These are phyloP conservation scores for Magnaporthiopsis incrustans DNA, from an alignment of 2,329 filamentous ascomycete species.

Conservation along the genomic window DNA sequence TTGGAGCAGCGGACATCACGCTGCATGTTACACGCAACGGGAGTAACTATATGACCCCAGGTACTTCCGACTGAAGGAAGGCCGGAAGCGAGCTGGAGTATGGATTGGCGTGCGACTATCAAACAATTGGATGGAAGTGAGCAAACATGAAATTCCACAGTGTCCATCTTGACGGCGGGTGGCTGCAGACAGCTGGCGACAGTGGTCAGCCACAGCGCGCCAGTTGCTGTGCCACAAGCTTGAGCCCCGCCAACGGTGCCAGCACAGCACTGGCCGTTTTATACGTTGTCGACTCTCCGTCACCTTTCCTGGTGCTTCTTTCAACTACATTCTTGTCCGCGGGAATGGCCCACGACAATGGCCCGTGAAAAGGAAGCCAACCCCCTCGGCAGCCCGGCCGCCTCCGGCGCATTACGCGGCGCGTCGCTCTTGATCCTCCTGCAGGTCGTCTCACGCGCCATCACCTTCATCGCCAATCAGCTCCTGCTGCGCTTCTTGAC, in stretches of 20 bases:
- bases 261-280: not conserved
- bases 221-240: too few species aligned
- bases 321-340: not conserved
- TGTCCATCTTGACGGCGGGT: too few species aligned
- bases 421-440: slow-evolving; percentile 81
- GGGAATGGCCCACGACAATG: not conserved
- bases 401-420: slow-evolving; percentile 47
- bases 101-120: too few species aligned
- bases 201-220: not conserved
- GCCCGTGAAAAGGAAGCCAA: not conserved
- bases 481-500: slow-evolving; percentile 81
- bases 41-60: too few species aligned
- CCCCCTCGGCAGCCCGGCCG: not conserved
- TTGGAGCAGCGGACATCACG: too few species aligned
- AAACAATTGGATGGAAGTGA: too few species aligned
- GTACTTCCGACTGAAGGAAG: too few species aligned
- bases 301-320: not conserved
- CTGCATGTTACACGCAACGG: too few species aligned
- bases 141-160: too few species aligned
- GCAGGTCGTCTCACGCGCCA: slow-evolving; percentile 75
- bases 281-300: not conserved
- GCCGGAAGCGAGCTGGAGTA: too few species aligned
- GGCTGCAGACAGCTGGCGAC: not conserved
- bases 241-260: too few species aligned
- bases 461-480: slow-evolving; percentile 91